Base-by-base conservation (phyloP, 768 basidiomycete species). In the Plicaturopsis crispa region DNA sequence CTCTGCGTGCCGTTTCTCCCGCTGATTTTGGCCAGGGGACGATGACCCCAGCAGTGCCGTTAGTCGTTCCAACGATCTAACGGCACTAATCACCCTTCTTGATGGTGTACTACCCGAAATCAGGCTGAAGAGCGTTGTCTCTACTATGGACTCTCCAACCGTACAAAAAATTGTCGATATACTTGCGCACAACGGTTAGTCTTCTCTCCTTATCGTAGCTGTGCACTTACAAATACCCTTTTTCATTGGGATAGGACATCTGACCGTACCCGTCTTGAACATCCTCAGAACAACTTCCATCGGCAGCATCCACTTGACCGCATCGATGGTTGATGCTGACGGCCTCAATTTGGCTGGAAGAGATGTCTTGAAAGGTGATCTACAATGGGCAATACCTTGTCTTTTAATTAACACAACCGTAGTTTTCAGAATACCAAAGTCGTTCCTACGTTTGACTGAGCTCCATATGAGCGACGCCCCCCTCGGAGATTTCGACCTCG, bases 401-500 rank as follows among this genome's bases (percentile, higher is more conserved):
- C n/a, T n/a, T n/a, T n/a, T n/a, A n/a, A n/a, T n/a, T n/a, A n/a
- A n/a, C n/a, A n/a, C n/a, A n/a, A n/a, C n/a, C 47, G 47, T 34
- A 20, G 24, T 40, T 19, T 73, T 82, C 47, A 57, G 60, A 37
- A 65, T 62, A 40, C 67, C 71, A 1, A 65, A 70, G 42, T 69
- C 67, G 46, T 84, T 78, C 50, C 57, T 59, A 6, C 67, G 59
- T 40, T 60, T 82, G 19, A 49, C 59, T 5, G 65, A 70, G 36
- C 65, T 82, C n/a, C 69, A 67, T 3, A 65, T 82, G 36, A 61
- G 59, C 22, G 65, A 65, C 17, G 63, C 66, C 10, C 57, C 45
- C 10, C 52, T 81, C 5, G 47, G 57, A 20, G 69, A 79, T 46
- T 61, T 62, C 31, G 72, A 77, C 43, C 48, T 83, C 13, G 53